phyloP scores from a whole-genome alignment of 257 asterid genomes.

The Solanum arcanum region DNA sequence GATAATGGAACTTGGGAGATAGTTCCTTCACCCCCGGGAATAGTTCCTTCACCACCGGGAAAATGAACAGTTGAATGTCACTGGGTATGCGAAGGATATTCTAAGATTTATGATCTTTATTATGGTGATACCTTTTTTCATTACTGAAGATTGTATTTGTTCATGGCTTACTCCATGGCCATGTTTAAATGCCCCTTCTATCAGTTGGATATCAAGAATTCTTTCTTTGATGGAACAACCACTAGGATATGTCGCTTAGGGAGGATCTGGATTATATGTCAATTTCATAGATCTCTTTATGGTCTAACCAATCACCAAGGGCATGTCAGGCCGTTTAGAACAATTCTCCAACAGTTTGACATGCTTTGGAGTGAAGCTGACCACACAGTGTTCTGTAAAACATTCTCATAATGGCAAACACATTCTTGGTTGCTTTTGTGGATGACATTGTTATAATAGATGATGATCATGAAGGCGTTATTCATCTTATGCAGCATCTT shows the following conservation, averaged over 20 bases:
- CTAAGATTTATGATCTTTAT: neutral
- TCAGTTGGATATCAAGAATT: neutral
- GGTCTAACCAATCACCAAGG: neutral
- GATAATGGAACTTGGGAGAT: neutral
- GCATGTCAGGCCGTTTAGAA: neutral
- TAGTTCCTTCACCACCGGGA: neutral
- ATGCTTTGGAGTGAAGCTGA: neutral
- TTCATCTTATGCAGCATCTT: neutral
- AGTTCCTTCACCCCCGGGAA: neutral
- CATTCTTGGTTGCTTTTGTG: neutral
- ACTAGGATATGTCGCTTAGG: neutral
- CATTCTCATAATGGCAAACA: neutral
- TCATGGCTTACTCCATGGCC: neutral
- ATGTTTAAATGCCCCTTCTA: neutral
- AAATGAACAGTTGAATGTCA: neutral
- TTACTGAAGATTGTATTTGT: neutral
- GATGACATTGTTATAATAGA: neutral
- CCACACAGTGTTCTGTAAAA: neutral
- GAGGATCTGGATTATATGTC: neutral
- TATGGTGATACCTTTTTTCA: neutral
- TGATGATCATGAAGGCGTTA: neutral
- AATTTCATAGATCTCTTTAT: neutral
- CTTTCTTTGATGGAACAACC: neutral
- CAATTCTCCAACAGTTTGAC: neutral
- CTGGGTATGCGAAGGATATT: neutral